These are phyloP conservation scores for Fonsecaea pugnacius DNA, from an alignment of 2,329 filamentous ascomycete genomes.

Conservation along the genomic window DNA sequence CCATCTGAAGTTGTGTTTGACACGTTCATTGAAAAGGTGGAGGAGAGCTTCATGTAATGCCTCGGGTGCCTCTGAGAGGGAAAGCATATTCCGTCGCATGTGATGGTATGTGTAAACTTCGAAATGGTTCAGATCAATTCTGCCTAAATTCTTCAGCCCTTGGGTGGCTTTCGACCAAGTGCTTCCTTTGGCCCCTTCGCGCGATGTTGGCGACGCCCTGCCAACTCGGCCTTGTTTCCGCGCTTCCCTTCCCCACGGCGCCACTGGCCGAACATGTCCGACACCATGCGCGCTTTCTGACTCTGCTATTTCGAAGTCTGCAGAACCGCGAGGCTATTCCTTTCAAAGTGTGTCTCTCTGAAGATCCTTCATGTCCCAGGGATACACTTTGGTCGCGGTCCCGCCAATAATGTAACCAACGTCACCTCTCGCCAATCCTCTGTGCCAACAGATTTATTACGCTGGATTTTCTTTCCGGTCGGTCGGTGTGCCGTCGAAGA, in stretches of 20 bases:
- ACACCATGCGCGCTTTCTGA: slow-evolving; percentile 1
- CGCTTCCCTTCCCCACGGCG: background rate
- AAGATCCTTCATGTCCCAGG: slow-evolving; percentile 1
- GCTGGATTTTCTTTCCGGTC: background rate
- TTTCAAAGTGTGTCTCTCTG: background rate
- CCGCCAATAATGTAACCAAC: slow-evolving; percentile 1
- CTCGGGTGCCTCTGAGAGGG: too few species aligned
- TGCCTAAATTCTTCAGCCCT: slow-evolving; percentile 7
- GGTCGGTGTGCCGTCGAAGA: background rate
- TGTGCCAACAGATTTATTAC: background rate
- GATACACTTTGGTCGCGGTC: background rate
- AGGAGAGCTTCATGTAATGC: too few species aligned
- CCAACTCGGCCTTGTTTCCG: slow-evolving; percentile 10
- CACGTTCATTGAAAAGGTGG: too few species aligned
- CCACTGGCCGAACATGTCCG: slow-evolving; percentile 10
- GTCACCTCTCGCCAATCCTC: background rate
- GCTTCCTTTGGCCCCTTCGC: too few species aligned
- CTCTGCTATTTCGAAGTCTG: background rate
- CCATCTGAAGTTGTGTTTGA: too few species aligned
- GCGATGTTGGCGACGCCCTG: too few species aligned
- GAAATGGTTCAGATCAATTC: background rate
- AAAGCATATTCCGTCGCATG: too few species aligned
- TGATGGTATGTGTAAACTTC: too few species aligned
- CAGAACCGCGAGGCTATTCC: background rate
- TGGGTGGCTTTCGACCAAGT: too few species aligned